phyloP scores from a whole-genome alignment of 495 filamentous ascomycete genomes.

The Aspergillus sclerotiicarbonarius region DNA sequence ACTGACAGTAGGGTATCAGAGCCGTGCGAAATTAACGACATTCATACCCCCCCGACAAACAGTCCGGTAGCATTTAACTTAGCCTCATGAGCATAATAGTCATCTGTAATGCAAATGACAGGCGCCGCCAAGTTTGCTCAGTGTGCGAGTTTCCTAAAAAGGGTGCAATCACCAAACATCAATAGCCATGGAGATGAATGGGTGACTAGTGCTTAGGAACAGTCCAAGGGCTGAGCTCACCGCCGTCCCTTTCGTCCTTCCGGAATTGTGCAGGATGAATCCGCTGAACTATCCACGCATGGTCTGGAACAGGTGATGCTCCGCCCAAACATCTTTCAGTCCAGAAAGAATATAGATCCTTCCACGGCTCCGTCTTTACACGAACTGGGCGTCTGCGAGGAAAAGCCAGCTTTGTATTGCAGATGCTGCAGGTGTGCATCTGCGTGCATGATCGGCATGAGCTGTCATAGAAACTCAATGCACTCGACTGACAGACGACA shows the following conservation, averaged over 20 bases:
- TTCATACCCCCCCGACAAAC: no score
- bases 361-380: slow-evolving; percentile 21
- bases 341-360: slow-evolving; percentile 39
- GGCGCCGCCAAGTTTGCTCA: no score
- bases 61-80: no score
- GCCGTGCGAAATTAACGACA: no score
- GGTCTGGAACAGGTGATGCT: slow-evolving; percentile 26
- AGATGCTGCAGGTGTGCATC: slow-evolving; percentile 41
- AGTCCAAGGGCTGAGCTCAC: slow-evolving; percentile 46
- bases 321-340: slow-evolving; percentile 40
- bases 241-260: slow-evolving; percentile 37
- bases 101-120: no score
- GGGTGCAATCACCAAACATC: no score
- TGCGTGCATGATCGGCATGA: slow-evolving; percentile 39
- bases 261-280: slow-evolving; percentile 41
- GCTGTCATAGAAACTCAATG: slow-evolving; percentile 39
- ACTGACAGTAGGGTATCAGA: no score
- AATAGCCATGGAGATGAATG: no score
- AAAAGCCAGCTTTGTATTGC: slow-evolving; percentile 37
- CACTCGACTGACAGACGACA: slow-evolving; percentile 40
- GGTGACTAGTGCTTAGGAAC: no score
- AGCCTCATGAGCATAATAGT: no score
- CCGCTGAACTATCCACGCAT: slow-evolving; percentile 31
- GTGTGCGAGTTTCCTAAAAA: no score
- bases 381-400: slow-evolving; percentile 36